phyloP scores from a whole-genome alignment of 768 basidiomycete species.

The Fomitopsis pulvina region DNA sequence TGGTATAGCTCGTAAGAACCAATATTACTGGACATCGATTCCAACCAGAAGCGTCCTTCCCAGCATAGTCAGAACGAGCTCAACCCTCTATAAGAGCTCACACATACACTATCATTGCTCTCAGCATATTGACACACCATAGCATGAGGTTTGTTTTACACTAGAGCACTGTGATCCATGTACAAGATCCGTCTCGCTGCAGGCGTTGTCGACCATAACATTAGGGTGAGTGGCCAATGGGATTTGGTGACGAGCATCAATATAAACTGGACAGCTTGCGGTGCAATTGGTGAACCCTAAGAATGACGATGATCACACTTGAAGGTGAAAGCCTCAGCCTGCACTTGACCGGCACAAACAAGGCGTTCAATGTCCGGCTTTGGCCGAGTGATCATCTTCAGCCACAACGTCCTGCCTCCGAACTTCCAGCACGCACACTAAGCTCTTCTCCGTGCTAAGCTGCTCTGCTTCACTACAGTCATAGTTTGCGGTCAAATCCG shows the following conservation, averaged over 20 bases:
- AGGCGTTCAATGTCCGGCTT: too few species aligned
- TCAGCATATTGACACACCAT: conserved; percentile 45
- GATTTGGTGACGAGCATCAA: not conserved
- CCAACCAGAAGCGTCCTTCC: not conserved
- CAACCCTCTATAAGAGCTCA: not conserved
- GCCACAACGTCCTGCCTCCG: too few species aligned
- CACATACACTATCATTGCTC: conserved; percentile 2
- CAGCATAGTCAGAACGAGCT: not conserved
- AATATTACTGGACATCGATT: not conserved
- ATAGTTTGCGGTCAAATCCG: too few species aligned
- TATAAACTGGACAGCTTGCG: not conserved
- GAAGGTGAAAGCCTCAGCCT: not conserved
- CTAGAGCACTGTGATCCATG: conserved; percentile 44
- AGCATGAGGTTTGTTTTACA: conserved; percentile 56
- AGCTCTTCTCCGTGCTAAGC: too few species aligned
- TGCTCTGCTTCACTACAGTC: too few species aligned
- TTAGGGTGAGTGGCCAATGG: not conserved
- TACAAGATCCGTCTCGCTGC: conserved; percentile 28
- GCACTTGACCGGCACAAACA: too few species aligned
- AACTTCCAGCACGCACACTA: too few species aligned
- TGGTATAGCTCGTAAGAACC: not conserved
- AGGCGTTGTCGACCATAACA: not conserved
- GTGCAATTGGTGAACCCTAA: not conserved
- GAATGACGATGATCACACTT: not conserved
- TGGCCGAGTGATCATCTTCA: too few species aligned